Evolutionary conservation across 768 basidiomycete species (phyloP), one percentile per base, ranked within the genome.

Genomic region (Aureoboletus auriporus): DNA sequence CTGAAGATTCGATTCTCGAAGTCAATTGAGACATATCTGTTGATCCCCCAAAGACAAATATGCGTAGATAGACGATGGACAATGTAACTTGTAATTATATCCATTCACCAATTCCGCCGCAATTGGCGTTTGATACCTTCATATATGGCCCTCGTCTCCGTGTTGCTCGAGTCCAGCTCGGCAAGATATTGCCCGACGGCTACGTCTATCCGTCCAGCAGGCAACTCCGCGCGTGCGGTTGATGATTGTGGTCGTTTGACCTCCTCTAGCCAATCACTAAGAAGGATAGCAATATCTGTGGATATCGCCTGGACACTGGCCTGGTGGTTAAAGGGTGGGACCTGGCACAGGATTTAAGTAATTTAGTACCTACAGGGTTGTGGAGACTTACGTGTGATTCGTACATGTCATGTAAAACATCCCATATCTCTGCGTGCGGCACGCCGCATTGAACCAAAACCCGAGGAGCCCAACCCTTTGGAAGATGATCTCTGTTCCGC

Each of bases 241-340:
- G 72, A 74, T n/a, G 86, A 79, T 52, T 86, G 84, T 4, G 88
- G 82, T 49, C 86, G 76, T 56, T 75, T 81, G n/a, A 78, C 84
- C 49, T 84, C 86, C 47, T 85, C 80, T 29, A 91, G 62, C 90
- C 90, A 93, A 57, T 92, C 89, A 17, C 71, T 74, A 14, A 93
- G 66, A n/a, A 93, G 73, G 35, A 89, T 68, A 35, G 89, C 87
- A 60, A 93, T 89, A 58, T 91, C 89, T 8, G 84, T 77, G 0
- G 89, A 89, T 47, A 92, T 79, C 35, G 82, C 77, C 60, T 91
- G 87, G 4, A 90, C 85, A 52, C 87, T 88, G 30, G 73, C 75
- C 59, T 89, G 89, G 40, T 81, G 79, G 60, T 89, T 88, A 73
- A 90, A 93, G 7, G 89, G 88, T 13, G 89, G 86, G 17, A 90